Evolutionary conservation across 176 grass and related monocot genomes (phyloP), one percentile per base, ranked within the genome.

Genomic region (Triticum urartu): DNA sequence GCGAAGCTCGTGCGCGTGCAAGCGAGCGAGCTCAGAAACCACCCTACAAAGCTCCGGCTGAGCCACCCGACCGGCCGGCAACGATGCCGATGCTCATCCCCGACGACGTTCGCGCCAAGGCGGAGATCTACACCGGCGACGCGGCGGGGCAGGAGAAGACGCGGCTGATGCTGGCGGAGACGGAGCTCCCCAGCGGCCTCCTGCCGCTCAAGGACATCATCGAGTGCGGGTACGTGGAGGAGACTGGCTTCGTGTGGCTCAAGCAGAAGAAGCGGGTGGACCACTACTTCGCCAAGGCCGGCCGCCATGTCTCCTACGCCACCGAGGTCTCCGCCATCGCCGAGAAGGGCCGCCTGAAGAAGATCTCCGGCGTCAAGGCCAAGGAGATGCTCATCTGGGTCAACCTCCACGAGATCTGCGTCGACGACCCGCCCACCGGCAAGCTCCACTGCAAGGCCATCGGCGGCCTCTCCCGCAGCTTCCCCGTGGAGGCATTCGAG

Each of bases 301-400:
- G 90, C 0, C 86, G 94, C 14, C 65, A 81, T 71, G 94, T 94
- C 1, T 22, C 18, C 10, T 98, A 98, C 76, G 84, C 22, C 69
- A 20, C 92, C 71, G 96, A 92, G 91, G 91, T 95, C 77, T 90
- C 92, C 9, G 93, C 89, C 42, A 24, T 68, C 3, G 88, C 90
- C 3, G 97, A 98, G 6, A 76, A 88, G 32, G 85, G 72, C 6
- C 65, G 86, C 20, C 94, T 96, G 56, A 78, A 47, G 72, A 99
- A 92, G 87, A 86, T 94, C 45, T 90, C 92, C 3, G 97, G 90
- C 0, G 94, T 99, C 20, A 98, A 99, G 88, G 91, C 89, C 52
- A 96, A 96, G 89, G 97, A 99, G 90, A 64, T 95, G 28, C 90
- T 95, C 21, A 43, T 98, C 34, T 99, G 97, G 97, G 64, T 99